Conservation (phyloP, 208 protist genomes). For the Leptomonas seymouri region DNA sequence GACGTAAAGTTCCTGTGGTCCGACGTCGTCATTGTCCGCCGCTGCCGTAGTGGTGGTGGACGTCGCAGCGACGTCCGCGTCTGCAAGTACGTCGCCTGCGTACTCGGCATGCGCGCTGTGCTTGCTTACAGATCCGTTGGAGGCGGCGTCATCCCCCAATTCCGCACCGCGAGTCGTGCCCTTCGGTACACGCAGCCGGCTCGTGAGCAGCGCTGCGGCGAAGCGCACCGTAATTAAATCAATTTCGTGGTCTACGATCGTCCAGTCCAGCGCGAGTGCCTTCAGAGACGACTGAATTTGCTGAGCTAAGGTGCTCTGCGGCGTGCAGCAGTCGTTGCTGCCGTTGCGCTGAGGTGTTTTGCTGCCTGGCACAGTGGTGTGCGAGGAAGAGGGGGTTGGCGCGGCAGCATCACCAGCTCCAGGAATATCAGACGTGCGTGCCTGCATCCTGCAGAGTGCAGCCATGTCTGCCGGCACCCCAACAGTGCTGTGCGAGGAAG, state of each 20-base stretch:
- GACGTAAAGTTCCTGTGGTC: constrained; percentile 31
- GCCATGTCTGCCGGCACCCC: no score
- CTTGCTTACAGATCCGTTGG: neutral
- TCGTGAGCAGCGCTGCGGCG: constrained; percentile 17
- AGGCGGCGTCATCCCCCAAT: neutral
- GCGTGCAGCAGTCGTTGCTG: neutral
- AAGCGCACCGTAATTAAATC: constrained; percentile 19
- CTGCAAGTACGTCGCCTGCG: neutral
- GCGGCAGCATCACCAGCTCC: neutral
- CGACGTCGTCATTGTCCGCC: neutral
- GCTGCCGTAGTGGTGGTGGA: neutral
- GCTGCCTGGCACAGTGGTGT: neutral
- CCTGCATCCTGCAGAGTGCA: no score
- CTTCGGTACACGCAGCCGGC: constrained; percentile 12
- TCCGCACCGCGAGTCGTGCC: neutral
- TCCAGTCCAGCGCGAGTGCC: constrained; percentile 23
- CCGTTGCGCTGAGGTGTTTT: neutral
- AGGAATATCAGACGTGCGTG: neutral
- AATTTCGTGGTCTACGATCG: constrained; percentile 18
- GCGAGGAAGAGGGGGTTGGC: neutral
- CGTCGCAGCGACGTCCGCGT: neutral
- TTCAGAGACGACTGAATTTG: constrained; percentile 14
- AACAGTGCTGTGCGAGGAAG: neutral
- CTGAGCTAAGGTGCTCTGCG: constrained; percentile 1
- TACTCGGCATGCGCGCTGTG: neutral